Evolutionary conservation across 306 rosid species (phyloP), one percentile per base, ranked within the genome.

Genomic region (Acacia acuminata): DNA sequence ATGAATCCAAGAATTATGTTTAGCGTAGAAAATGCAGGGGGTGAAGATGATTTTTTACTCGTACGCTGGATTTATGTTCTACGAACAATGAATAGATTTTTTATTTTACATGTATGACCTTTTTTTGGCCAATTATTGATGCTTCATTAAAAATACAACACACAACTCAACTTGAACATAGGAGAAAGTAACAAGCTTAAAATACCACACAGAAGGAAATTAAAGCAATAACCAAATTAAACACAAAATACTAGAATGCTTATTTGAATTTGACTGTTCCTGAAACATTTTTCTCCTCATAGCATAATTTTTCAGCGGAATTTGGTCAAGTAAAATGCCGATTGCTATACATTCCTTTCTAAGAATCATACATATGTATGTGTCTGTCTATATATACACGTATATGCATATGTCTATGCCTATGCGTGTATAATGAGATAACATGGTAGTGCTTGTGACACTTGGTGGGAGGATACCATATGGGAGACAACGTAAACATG

Each of bases 281-380:
- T 10, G 19, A 51, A 74, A 25, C 12, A 10, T 48, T 73, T 73
- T 48, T 14, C 7, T 3, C 22, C 43, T 50, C 13, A 43, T 50
- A 74, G 42, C 34, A 72, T 45, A 19, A 74, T 10, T 74, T 30
- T 73, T 20, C 24, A 53, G 78, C 66, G 53, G 48, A 74, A 74
- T 50, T 74, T 53, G 45, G 45, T 73, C 76, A 27, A 30, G 30
- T 13, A 24, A 19, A 32, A 17, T 74, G 10, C 30, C 3, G 48
- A 58, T 63, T 36, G 27, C 32, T 32, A 36, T 63, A n/a, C 71
- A 78, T 10, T 24, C 47, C 10, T 77, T 77, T 40, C 64, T 24
- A 60, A 70, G 77, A 24, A 77, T 53, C 36, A 25, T 20, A n/a
- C 71, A 5, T 24, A 9, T 69, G 16, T 60, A 15, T 2, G 34